Conservation (phyloP, 495 filamentous ascomycete species). For the Ramalina intermedia region DNA sequence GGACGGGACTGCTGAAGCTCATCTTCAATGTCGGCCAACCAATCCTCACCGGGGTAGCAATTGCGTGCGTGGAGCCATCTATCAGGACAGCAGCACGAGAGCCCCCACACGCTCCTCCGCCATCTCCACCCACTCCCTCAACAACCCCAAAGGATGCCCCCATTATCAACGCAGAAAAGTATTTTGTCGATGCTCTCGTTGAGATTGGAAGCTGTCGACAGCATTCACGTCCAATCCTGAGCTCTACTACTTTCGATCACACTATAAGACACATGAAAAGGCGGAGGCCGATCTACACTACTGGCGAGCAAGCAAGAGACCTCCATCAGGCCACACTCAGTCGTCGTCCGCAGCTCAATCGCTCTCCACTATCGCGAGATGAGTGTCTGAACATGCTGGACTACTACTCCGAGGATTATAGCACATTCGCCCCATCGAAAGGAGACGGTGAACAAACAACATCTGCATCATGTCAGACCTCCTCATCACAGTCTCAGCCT, state of each 20-base stretch:
- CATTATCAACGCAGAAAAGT: too few relatives aligned
- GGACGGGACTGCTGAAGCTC: too few relatives aligned
- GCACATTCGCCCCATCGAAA: background rate
- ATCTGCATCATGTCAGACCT: background rate
- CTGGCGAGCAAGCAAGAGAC: background rate
- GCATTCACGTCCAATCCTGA: constrained; percentile 27
- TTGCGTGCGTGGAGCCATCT: constrained; percentile 10
- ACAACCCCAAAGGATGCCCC: background rate
- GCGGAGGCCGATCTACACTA: constrained; percentile 3
- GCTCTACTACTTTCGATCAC: background rate
- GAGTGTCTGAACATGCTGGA: constrained; percentile 15
- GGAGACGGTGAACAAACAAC: background rate
- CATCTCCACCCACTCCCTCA: constrained; percentile 6
- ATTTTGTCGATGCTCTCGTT: constrained; percentile 51
- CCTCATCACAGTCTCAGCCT: background rate
- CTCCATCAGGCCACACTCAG: background rate
- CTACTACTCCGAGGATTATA: constrained; percentile 11
- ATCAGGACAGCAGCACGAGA: constrained; percentile 15
- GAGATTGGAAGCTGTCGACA: constrained; percentile 46
- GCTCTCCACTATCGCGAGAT: constrained; percentile 5
- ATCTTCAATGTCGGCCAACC: too few relatives aligned
- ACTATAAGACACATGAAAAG: constrained; percentile 3
- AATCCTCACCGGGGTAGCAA: too few relatives aligned
- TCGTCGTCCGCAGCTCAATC: background rate
- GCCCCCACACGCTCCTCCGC: constrained; percentile 27